These are phyloP conservation scores for Boletus barrowsii DNA, from an alignment of 768 basidiomycete species.

Conservation along the genomic window DNA sequence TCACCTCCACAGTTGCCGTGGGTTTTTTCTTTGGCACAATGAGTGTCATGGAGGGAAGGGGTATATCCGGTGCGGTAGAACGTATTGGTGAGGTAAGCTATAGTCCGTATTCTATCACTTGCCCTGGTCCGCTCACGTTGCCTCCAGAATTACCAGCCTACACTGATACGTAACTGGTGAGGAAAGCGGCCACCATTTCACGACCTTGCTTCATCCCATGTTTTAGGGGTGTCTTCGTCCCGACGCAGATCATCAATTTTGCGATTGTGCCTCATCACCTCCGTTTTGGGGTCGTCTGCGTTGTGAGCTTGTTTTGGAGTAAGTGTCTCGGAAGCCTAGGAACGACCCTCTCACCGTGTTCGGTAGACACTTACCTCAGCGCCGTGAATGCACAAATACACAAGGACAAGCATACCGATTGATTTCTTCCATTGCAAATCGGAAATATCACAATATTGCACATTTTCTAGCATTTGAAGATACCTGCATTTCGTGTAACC, in stretches of 20 bases:
- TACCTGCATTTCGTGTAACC: conserved; percentile 10
- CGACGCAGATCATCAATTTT: conserved; percentile 80
- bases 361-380: conserved; percentile 62
- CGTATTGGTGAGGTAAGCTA: conserved; percentile 38
- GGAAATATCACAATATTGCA: not conserved
- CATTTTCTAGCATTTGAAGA: conserved; percentile 10
- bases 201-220: not conserved
- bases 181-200: conserved; percentile 5
- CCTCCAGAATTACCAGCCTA: conserved; percentile 65
- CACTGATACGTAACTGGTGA: conserved; percentile 74
- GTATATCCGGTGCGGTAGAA: conserved; percentile 45
- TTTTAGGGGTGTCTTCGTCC: conserved; percentile 66
- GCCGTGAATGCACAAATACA: conserved; percentile 43
- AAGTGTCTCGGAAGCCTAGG: conserved; percentile 27
- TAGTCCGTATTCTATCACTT: not conserved
- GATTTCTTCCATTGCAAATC: not conserved
- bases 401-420: not conserved
- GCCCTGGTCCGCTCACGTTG: not conserved
- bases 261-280: conserved; percentile 72
- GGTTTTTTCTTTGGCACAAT: conserved; percentile 69
- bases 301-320: conserved; percentile 86
- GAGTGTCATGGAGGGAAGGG: conserved; percentile 78
- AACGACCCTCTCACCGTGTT: not conserved
- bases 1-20: conserved; percentile 36
- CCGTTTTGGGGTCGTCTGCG: conserved; percentile 69